A percentile compares a stretch with the other conserved stretches of the same genome.
Conservation (phyloP, 108 stramenopile genomes). For the Conticribra weissflogii region DNA sequence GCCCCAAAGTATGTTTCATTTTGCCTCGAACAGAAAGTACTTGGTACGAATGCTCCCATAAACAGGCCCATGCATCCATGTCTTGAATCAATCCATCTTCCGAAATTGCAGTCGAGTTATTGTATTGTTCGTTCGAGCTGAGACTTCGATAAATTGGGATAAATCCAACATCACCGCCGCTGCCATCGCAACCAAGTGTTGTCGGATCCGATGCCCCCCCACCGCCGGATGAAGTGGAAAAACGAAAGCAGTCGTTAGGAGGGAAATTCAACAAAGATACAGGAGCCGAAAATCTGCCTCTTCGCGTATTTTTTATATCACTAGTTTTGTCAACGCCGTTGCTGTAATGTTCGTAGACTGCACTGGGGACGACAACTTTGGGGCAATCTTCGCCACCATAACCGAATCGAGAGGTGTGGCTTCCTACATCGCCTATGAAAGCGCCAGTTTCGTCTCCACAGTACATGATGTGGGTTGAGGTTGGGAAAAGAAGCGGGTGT, state of each 20-base stretch:
- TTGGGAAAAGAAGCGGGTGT: no score
- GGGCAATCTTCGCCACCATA: constrained; percentile 91
- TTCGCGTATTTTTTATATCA: neutral
- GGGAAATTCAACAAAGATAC: constrained; percentile 43
- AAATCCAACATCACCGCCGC: constrained; percentile 24
- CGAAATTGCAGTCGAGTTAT: constrained; percentile 49
- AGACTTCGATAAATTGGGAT: constrained; percentile 42
- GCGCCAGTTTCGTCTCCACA: constrained; percentile 93
- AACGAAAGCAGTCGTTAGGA: constrained; percentile 32
- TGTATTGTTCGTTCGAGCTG: constrained; percentile 39
- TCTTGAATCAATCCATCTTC: constrained; percentile 65
- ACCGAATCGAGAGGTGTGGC: constrained; percentile 81
- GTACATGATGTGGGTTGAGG: constrained; percentile 85
- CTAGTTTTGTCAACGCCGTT: constrained; percentile 1
- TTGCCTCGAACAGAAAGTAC: constrained; percentile 58
- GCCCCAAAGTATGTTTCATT: constrained; percentile 76
- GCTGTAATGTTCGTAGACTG: constrained; percentile 33
- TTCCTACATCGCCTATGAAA: constrained; percentile 84
- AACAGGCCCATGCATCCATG: constrained; percentile 67
- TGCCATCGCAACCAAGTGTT: neutral
- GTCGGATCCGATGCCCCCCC: neutral
- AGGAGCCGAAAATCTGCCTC: constrained; percentile 32
- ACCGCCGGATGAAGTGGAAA: neutral
- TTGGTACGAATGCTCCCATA: constrained; percentile 73
- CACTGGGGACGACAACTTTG: constrained; percentile 66